Conservation (phyloP, 495 filamentous ascomycete species). For the Aspergillus bridgeri region DNA sequence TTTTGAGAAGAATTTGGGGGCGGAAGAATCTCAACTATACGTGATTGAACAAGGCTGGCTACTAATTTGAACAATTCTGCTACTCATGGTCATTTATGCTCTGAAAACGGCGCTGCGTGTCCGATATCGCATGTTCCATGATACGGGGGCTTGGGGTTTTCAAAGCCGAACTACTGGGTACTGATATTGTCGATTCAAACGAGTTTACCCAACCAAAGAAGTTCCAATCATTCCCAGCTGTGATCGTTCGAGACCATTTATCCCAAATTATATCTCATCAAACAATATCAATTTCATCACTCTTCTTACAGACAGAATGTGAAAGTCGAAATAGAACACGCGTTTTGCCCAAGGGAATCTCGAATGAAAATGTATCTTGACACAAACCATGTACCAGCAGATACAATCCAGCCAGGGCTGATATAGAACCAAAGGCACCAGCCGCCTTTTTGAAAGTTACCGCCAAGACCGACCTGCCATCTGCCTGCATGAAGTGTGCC, state of each 20-base stretch:
- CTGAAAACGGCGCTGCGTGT: no score
- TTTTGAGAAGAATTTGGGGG: not conserved
- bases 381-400: slow-evolving; percentile 12
- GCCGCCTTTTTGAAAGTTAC: slow-evolving; percentile 6
- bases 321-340: not conserved
- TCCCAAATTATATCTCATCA: not conserved
- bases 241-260: not conserved
- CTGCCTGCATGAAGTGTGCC: slow-evolving; percentile 12
- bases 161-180: no score
- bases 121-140: no score
- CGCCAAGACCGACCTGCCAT: slow-evolving; percentile 7
- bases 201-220: no score
- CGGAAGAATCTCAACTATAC: slow-evolving; percentile 5
- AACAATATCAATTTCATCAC: not conserved
- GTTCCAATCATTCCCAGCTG: no score
- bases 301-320: not conserved
- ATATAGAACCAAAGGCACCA: slow-evolving; percentile 15
- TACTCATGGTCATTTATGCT: not conserved
- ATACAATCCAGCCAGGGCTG: slow-evolving; percentile 13
- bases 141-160: no score
- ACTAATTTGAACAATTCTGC: not conserved
- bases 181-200: no score
- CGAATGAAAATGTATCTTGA: slow-evolving; percentile 14
- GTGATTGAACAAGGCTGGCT: slow-evolving; percentile 13
- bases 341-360: slow-evolving; percentile 6